phyloP scores from a whole-genome alignment of 1,284 basidiomycete genomes.

The Cerioporus squamosus region DNA sequence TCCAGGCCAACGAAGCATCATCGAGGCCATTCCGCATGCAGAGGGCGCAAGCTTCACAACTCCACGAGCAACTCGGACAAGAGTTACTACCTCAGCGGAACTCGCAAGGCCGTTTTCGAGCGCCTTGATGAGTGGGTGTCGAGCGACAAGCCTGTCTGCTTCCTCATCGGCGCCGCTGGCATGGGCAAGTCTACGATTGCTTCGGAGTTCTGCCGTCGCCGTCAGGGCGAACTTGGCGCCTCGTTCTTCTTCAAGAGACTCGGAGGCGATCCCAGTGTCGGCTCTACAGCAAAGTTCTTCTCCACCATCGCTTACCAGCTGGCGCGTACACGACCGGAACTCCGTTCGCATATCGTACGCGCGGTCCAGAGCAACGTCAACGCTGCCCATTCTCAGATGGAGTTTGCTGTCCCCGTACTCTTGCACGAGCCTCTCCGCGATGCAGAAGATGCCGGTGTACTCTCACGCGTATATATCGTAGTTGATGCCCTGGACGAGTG shows the following conservation, averaged over 20 bases:
- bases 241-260: constrained; percentile 17
- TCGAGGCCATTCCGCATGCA: neutral
- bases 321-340: neutral
- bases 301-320: constrained; percentile 15
- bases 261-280: neutral
- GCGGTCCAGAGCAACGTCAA: neutral
- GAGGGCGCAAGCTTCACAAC: constrained; percentile 6
- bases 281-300: constrained; percentile 1
- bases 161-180: constrained; percentile 13
- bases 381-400: neutral
- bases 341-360: constrained; percentile 1
- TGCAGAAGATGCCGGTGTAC: neutral
- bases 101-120: constrained; percentile 10
- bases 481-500: constrained; percentile 17
- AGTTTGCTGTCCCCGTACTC: neutral
- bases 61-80: constrained; percentile 4
- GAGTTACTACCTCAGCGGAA: constrained; percentile 18
- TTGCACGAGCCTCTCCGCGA: neutral
- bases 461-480: constrained; percentile 1
- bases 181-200: constrained; percentile 23
- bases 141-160: neutral
- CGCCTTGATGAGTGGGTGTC: constrained; percentile 13
- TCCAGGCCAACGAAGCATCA: neutral
- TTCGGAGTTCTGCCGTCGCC: constrained; percentile 5
- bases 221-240: constrained; percentile 9